Conservation (phyloP, 345 rosid species). For the Brassica incana region DNA sequence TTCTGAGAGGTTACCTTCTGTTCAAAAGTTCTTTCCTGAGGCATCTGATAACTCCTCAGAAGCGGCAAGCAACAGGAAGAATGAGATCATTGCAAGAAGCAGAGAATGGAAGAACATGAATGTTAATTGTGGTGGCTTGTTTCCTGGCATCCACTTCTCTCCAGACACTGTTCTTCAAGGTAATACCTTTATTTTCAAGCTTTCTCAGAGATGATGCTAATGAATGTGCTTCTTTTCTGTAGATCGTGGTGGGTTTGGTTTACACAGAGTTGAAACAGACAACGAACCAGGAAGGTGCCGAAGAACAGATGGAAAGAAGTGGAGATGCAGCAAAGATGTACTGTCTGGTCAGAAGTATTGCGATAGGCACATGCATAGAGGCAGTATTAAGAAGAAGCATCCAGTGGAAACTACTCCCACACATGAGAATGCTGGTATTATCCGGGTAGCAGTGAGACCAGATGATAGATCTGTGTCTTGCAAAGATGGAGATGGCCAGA, state of each 20-base stretch:
- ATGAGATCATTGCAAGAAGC: slow-evolving; percentile 31
- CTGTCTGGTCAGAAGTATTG: slow-evolving; percentile 65
- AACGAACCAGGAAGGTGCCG: slow-evolving; percentile 60
- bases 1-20: slow-evolving; percentile 30
- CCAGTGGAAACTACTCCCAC: slow-evolving; percentile 10
- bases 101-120: slow-evolving; percentile 36
- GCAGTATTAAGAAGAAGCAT: slow-evolving; percentile 48
- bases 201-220: background rate
- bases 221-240: slow-evolving; percentile 17
- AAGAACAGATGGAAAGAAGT: slow-evolving; percentile 84
- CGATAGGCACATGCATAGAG: slow-evolving; percentile 66
- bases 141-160: slow-evolving; percentile 46
- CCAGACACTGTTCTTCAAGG: slow-evolving; percentile 72
- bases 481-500: slow-evolving; percentile 25
- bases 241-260: slow-evolving; percentile 36
- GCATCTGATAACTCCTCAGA: slow-evolving; percentile 27
- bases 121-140: slow-evolving; percentile 18
- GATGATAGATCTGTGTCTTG: slow-evolving; percentile 14
- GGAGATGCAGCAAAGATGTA: slow-evolving; percentile 65
- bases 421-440: background rate
- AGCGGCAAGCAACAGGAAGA: slow-evolving; percentile 36
- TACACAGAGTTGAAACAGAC: slow-evolving; percentile 35
- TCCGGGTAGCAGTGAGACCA: slow-evolving; percentile 2
- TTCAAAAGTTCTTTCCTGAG: slow-evolving; percentile 34
- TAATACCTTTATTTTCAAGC: slow-evolving; percentile 12